Evolutionary conservation across 352 stramenopile genomes (phyloP), one percentile per base, ranked within the genome.

Genomic region (Peronosclerospora sorghi): DNA sequence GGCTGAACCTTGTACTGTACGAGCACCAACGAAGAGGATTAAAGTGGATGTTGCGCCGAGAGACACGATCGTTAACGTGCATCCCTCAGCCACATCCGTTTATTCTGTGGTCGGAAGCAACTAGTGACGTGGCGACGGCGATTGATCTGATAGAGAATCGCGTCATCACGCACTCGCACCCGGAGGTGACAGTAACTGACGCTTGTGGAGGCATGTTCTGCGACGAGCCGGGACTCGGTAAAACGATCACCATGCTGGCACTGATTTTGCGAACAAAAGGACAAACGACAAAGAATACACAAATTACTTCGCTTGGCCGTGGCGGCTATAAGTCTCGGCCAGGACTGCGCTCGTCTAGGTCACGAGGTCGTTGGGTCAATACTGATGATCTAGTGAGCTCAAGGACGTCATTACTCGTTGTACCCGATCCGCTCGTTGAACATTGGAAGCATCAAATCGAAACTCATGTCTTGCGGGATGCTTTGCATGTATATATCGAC

Each of bases 181-280:
- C 58, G 0, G 39, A 55, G 2, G 51, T 56, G 21, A 48, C 32
- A 5, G 58, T 45, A 35, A 54, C 56, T 30, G 77, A 93, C 34
- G 60, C 62, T 2, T 73, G 72, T 13, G 77, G 80, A 0, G 80
- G 80, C 13, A 68, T 93, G 35, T 86, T 93, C 28, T 90, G 73
- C 36, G 77, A 93, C 35, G 80, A 93, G 19, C 80, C 80, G 17
- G 80, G 80, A 0, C 62, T 93, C 0, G 80, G 80, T 13, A 93
- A 93, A 55, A 93, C 80, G 0, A 87, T 93, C 41, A 90, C 80
- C 8, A 88, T 93, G 67, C 42, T 90, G 6, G 76, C 80, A 18
- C 45, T 93, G 20, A 69, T 93, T 10, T 41, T 92, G 4, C 73
- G 80, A 17, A 89, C 80, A 19, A 83, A 86, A 47, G 75, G 76